Percentiles rank a stretch among this genome's conserved stretches.
Evolutionary conservation across 257 asterid species (phyloP).

Genomic region (Przewalskia tangutica): DNA sequence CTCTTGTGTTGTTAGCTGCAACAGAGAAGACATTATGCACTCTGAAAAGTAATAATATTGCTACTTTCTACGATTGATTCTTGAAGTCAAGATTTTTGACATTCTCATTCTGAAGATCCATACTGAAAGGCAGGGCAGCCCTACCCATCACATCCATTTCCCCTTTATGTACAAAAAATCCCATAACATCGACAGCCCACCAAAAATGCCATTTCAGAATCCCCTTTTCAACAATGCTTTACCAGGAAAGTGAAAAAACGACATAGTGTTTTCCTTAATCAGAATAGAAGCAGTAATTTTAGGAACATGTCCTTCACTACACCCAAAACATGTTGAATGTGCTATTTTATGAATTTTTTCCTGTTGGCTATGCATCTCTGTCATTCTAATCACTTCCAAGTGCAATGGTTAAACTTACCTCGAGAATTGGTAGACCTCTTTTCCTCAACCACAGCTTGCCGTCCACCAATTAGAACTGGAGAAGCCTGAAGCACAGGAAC

Average conservation of each 20-base stretch:
- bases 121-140: background rate
- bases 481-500: conserved; percentile 52
- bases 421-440: conserved; percentile 78
- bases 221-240: background rate
- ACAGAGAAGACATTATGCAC: background rate
- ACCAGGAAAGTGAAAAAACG: background rate
- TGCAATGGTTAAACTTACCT: conserved; percentile 36
- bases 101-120: background rate
- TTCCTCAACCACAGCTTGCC: conserved; percentile 65
- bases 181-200: background rate
- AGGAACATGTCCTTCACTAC: background rate
- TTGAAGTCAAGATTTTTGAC: background rate
- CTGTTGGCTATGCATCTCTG: background rate
- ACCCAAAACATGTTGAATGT: background rate
- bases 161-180: background rate
- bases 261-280: background rate
- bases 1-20: conserved; percentile 46
- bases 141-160: background rate
- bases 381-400: background rate
- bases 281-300: background rate
- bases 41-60: background rate
- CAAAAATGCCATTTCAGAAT: background rate
- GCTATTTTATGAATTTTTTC: background rate
- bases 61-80: background rate
- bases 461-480: conserved; percentile 55